Conservation (phyloP, 306 rosid species). For the Pyrus betulifolia region DNA sequence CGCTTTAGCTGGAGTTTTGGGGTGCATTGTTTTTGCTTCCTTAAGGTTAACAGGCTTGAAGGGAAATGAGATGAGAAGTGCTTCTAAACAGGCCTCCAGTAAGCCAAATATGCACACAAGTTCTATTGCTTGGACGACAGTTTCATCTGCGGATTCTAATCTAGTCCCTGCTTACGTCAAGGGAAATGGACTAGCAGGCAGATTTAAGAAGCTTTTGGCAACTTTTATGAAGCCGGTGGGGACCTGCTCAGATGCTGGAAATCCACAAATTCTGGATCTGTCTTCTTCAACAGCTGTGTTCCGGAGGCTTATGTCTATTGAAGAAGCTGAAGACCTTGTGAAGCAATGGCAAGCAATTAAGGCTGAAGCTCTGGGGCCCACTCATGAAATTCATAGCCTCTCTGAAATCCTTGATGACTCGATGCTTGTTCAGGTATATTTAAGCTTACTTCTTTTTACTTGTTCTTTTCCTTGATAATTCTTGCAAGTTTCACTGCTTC, state of each 20-base stretch:
- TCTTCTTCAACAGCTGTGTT: constrained; percentile 28
- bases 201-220: constrained; percentile 44
- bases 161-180: constrained; percentile 46
- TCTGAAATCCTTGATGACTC: constrained; percentile 75
- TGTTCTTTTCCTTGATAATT: neutral
- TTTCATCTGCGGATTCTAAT: constrained; percentile 41
- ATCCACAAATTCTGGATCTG: constrained; percentile 20
- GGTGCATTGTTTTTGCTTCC: constrained; percentile 64
- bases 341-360: constrained; percentile 86
- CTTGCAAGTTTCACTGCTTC: neutral
- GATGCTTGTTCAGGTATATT: constrained; percentile 86
- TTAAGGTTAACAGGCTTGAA: constrained; percentile 50
- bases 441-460: neutral
- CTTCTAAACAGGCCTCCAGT: constrained; percentile 33
- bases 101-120: constrained; percentile 24
- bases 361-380: constrained; percentile 93
- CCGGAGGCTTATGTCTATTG: constrained; percentile 60
- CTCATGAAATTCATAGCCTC: constrained; percentile 57
- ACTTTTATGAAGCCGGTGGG: constrained; percentile 32
- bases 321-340: constrained; percentile 88
- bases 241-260: constrained; percentile 34
- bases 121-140: constrained; percentile 36
- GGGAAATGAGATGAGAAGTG: constrained; percentile 29
- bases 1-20: constrained; percentile 44
- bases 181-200: constrained; percentile 33